Base-by-base conservation (phyloP, 1,284 basidiomycete genomes). In the Boletellus deceptivus region DNA sequence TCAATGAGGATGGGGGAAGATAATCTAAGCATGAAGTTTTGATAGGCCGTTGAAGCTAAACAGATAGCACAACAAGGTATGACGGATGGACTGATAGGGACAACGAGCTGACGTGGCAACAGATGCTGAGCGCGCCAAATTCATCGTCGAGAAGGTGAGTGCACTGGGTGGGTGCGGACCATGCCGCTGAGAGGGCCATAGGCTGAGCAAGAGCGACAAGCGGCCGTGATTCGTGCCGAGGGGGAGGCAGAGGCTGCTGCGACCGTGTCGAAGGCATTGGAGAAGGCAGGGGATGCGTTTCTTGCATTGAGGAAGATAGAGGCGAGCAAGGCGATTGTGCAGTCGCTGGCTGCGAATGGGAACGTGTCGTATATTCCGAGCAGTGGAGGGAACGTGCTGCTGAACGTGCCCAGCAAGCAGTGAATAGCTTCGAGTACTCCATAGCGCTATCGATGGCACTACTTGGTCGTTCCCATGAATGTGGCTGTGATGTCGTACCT, bases 191-290 rank as follows among this genome's bases (percentile, higher is more conserved):
- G 20, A 9, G 22, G 48, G 42, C 47, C 27, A 37, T 55, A 93
- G 90, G 93, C 97, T 33, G 96, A 99, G 71, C 97, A 99, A 88
- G 97, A 99, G 72, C 86, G 95, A 52, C 96, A 99, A 76, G 97
- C 96, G 1, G 88, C 93, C 6, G 95, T 99, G 57, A 98, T 99
- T 57, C 86, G 97, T 50, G 95, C 97, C 2, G 96, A 99, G 72
- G 97, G 97, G 55, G 96, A 99, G 75, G 96, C 96, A 4, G 95
- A 99, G 74, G 97, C 96, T 9, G 94, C 94, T 6, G 75, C 84
- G 51, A 95, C 93, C 52, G 98, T 99, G 65, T 96, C 93, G 14
- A 81, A 78, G 55, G 93, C 97, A n/a, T 72, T 98, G 66, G 89
- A 92, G 65, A 92, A 89, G 75, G 95, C 94, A 3, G 97, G 96